Evolutionary conservation across 2,329 filamentous ascomycete species (phyloP).

Genomic region (Ascomycota sp.): DNA sequence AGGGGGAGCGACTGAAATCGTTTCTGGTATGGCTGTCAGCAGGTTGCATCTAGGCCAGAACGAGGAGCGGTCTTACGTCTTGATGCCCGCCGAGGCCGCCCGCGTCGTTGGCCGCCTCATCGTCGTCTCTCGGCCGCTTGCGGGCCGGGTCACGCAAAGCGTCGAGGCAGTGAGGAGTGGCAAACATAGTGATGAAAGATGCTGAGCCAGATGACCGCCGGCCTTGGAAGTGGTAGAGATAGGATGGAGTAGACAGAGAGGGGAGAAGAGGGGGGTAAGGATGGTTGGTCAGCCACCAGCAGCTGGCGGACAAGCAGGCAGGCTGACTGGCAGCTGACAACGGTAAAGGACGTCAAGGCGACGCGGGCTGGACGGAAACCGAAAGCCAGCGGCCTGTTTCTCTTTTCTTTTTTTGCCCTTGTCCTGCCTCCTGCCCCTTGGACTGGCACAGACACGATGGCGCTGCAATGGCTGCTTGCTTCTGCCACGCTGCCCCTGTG

Average conservation of each 20-base stretch:
- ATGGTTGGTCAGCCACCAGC: not conserved
- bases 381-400: no score
- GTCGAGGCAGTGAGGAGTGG: conserved; percentile 13
- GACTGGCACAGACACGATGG: no score
- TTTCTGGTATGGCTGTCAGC: conserved; percentile 19
- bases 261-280: not conserved
- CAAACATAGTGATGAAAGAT: conserved; percentile 14
- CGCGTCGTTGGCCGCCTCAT: conserved; percentile 15
- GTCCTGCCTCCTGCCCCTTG: no score
- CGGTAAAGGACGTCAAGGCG: no score
- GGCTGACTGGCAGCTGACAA: no score
- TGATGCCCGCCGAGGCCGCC: conserved; percentile 29
- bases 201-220: not conserved
- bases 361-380: no score
- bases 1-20: conserved; percentile 31
- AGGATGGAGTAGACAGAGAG: not conserved
- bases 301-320: no score
- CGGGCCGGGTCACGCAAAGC: conserved; percentile 14
- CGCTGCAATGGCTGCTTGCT: no score
- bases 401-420: no score
- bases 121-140: conserved; percentile 26
- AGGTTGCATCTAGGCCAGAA: not conserved
- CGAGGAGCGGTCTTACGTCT: conserved; percentile 17
- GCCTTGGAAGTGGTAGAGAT: not conserved
- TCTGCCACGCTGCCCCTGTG: no score